Evolutionary conservation across 345 rosid genomes (phyloP), one percentile per base, ranked within the genome.

Genomic region (Microthlaspi erraticum): DNA sequence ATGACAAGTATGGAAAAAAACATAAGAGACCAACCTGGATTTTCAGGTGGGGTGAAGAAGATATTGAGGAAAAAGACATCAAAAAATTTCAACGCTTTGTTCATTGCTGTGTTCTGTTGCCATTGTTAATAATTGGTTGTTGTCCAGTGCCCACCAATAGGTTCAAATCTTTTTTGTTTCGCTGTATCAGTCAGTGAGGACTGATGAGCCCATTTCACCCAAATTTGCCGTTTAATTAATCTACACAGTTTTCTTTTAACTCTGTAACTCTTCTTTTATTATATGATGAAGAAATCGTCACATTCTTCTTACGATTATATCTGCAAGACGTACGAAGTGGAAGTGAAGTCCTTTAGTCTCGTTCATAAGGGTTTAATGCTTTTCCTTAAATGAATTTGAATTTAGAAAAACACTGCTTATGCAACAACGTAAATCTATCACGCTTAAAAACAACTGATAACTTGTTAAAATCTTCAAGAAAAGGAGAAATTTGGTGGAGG

Each of bases 1-100:
- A 74, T 74, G 54, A 26, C 48, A 46, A 54, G 53, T 19, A 62
- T 62, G 33, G 58, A 68, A 52, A 68, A 70, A 52, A 23, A 38
- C 11, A 41, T 52, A 54, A 68, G 66, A 46, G 48, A 73, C 71
- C 72, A 75, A 81, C 81, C 82, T 76, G 82, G 76, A 81, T 70
- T 66, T 71, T 80, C 57, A 54, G 51, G 57, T 63, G 56, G 77
- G 71, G 69, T 74, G 71, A 76, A 63, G 48, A 64, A 73, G 57
- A 32, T 77, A 74, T 62, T 62, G 53, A 63, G 67, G 82, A 79
- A 80, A 86, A 86, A 79, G 83, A 70, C 59, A 42, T 26, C 60
- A 57, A 74, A 74, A 14, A 51, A 36, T 74, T 68, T 72, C 74
- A 75, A 67, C 66, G 63, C 58, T 70, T 65, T 55, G 71, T 36